Evolutionary conservation across 345 rosid species (phyloP), one percentile per base, ranked within the genome.

Genomic region (Gossypium longicalyx): DNA sequence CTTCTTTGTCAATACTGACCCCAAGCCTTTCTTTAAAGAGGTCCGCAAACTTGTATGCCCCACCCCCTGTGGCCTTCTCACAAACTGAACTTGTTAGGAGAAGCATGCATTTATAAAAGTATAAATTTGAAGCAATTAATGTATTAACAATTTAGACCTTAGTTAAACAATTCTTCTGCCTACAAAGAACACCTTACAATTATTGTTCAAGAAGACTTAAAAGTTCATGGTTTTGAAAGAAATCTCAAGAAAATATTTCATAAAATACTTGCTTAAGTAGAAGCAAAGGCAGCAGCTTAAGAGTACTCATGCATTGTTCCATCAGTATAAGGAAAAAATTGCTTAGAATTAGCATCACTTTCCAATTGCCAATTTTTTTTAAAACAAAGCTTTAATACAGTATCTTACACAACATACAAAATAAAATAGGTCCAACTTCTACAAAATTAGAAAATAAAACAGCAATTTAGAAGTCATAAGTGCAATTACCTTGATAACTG

Each of bases 61-160:
- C 98, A 9, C 99, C 99, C 16, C 99, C 99, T 75, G 99, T 95
- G 81, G 97, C 99, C 99, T 95, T 86, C 83, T 77, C 84, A 77
- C 71, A 83, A 75, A 82, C 76, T 70, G n/a, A 79, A 62, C 74
- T 77, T 75, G 74, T 82, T 76, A 77, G 74, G 62, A 67, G 64
- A 70, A 76, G 7, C 60, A 61, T 67, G 71, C 52, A 71, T 38
- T 66, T 4, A 29, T 22, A 64, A 17, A 58, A 67, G 58, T 34
- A 67, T 23, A 80, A 54, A 15, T 25, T 5, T 25, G 19, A 3
- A 65, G 17, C 16, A 8, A 49, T 22, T 62, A 15, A 27, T 0
- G 29, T 11, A 43, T 49, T 17, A 67, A 43, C 51, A 27, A 25
- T 49, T 48, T 62, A 29, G 29, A 20, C 34, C 75, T 53, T 44